Evolutionary conservation across 1,139 yeast species (phyloP).

Genomic region (Suhomyces coccinellae): DNA sequence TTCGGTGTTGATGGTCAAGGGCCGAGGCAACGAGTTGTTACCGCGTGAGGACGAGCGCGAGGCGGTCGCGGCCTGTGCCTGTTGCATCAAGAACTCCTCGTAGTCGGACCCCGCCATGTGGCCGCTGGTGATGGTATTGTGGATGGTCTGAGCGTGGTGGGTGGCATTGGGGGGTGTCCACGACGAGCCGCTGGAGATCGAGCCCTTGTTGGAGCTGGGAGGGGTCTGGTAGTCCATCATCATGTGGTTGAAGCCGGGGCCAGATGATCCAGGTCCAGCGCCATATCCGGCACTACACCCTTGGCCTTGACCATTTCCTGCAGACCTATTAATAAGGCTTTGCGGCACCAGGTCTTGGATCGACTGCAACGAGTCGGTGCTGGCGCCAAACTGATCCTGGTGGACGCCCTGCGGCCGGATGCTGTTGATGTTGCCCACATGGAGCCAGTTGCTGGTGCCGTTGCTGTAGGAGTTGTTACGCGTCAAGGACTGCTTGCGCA

Average conservation of each 20-base stretch:
- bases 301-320: constrained; percentile 11
- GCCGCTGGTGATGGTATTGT: constrained; percentile 19
- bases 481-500: constrained; percentile 48
- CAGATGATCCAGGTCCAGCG: too few species aligned
- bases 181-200: constrained; percentile 24
- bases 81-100: constrained; percentile 27
- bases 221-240: constrained; percentile 50
- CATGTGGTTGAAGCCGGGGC: constrained; percentile 29
- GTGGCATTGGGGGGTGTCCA: constrained; percentile 17
- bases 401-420: constrained; percentile 28
- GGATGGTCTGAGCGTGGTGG: constrained; percentile 14
- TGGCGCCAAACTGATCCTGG: constrained; percentile 28
- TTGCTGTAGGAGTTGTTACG: constrained; percentile 42
- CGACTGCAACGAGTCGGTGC: constrained; percentile 47
- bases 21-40: constrained; percentile 30
- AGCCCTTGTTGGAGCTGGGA: constrained; percentile 40
- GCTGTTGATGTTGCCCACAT: constrained; percentile 45
- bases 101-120: constrained; percentile 16
- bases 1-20: constrained; percentile 46
- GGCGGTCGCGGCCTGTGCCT: constrained; percentile 21
- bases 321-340: constrained; percentile 37
- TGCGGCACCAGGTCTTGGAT: constrained; percentile 50
- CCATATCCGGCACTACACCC: too few species aligned
- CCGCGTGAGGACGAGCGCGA: constrained; percentile 30
- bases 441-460: constrained; percentile 45